Conservation (phyloP, 352 stramenopile species). For the Globisporangium megalacanthum region DNA sequence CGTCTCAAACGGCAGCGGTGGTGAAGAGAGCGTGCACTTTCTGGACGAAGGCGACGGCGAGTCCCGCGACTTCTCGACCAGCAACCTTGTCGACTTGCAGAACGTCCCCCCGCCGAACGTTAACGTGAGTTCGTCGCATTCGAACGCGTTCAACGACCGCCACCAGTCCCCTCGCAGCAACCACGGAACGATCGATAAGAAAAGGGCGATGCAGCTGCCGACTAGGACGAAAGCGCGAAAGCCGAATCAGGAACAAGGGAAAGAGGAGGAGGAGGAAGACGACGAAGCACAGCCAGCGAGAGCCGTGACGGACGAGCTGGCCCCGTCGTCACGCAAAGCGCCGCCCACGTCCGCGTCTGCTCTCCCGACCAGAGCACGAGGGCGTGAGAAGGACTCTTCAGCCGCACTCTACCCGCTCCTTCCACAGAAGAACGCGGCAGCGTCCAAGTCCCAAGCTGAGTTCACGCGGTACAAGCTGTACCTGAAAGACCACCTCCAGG, state of each 20-base stretch:
- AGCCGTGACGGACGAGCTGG: no score
- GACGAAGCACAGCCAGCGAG: neutral
- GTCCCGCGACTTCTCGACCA: slow-evolving; percentile 41
- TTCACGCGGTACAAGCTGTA: slow-evolving; percentile 66
- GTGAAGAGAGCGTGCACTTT: slow-evolving; percentile 52
- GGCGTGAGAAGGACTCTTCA: neutral
- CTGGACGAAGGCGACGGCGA: slow-evolving; percentile 47
- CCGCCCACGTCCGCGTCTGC: no score
- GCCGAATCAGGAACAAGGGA: neutral
- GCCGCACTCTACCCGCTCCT: slow-evolving; percentile 41
- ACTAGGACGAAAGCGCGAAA: no score
- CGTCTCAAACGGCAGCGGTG: slow-evolving; percentile 52
- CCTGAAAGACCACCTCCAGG: slow-evolving; percentile 61
- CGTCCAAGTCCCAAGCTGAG: slow-evolving; percentile 36
- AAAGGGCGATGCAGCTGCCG: no score
- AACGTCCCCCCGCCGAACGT: slow-evolving; percentile 3
- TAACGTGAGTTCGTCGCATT: neutral
- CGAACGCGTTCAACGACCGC: slow-evolving; percentile 7
- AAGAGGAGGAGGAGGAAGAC: slow-evolving; percentile 19
- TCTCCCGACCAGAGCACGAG: no score
- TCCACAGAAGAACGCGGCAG: slow-evolving; percentile 14
- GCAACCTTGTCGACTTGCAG: slow-evolving; percentile 22
- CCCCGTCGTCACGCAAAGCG: no score
- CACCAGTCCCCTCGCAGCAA: no score
- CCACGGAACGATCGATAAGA: no score